Conservation (phyloP, 163 green algal genomes). For the Scenedesmus sp. region DNA sequence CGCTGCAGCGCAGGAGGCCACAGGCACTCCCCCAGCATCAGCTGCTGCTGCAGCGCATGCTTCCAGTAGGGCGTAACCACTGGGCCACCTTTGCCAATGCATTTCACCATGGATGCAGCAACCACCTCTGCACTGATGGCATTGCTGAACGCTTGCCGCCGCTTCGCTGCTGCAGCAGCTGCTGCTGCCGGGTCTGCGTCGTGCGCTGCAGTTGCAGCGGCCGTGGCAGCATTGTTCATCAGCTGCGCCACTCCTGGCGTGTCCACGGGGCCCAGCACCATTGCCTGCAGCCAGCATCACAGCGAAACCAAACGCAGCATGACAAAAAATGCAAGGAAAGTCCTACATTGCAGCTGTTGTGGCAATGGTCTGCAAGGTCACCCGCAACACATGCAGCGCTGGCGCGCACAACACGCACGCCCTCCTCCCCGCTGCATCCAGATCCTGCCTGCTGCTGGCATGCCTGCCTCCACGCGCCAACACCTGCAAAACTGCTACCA, state of each 20-base stretch:
- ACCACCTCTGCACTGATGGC: background rate
- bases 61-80: background rate
- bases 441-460: no score
- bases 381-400: no score
- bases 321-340: no score
- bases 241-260: background rate
- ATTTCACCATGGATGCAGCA: background rate
- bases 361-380: no score
- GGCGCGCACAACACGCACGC: no score
- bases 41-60: background rate
- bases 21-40: background rate
- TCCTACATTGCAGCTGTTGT: no score
- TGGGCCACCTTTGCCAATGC: background rate
- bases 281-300: background rate
- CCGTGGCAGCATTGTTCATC: background rate
- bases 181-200: background rate
- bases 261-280: background rate
- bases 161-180: background rate
- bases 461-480: no score
- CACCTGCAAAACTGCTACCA: no score
- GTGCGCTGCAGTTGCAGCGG: background rate
- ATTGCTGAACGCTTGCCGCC: background rate
- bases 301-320: no score
- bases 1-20: background rate
- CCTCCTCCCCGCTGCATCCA: no score